These are phyloP conservation scores for Fusarium sp. DNA, from an alignment of 2,329 filamentous ascomycete species.

Conservation along the genomic window DNA sequence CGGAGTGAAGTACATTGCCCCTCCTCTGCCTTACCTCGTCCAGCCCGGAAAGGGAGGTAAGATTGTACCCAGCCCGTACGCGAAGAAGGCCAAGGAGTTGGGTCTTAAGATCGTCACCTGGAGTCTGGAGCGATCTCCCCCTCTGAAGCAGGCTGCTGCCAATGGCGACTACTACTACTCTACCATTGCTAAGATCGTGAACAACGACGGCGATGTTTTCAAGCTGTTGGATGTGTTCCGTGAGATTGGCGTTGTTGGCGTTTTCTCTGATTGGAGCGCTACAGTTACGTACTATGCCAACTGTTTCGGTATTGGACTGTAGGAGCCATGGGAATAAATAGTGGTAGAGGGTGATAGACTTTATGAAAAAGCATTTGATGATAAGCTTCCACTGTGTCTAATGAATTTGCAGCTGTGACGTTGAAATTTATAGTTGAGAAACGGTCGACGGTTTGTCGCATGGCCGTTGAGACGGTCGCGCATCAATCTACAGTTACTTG, in stretches of 20 bases:
- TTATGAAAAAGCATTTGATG: not conserved
- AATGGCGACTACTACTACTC: conserved; percentile 67
- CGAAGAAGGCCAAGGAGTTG: conserved; percentile 67
- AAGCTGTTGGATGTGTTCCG: conserved; percentile 72
- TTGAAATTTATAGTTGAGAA: not conserved
- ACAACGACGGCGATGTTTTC: conserved; percentile 74
- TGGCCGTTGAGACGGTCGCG: not conserved
- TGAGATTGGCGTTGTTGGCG: conserved; percentile 68
- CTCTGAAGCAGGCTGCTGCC: conserved; percentile 61
- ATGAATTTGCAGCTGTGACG: no score
- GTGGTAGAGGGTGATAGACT: not conserved
- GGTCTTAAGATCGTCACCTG: conserved; percentile 75
- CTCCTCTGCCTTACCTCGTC: conserved; percentile 72
- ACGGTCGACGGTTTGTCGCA: not conserved
- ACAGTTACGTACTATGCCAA: conserved; percentile 79
- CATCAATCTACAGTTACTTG: no score
- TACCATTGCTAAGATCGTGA: conserved; percentile 64
- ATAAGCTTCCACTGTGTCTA: not conserved
- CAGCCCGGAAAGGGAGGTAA: conserved; percentile 58
- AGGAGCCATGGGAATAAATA: not conserved
- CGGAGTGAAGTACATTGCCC: conserved; percentile 72
- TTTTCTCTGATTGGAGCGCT: conserved; percentile 77
- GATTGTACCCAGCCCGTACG: conserved; percentile 73
- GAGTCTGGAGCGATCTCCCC: conserved; percentile 74
- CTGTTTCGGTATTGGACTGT: conserved; percentile 63